Percentiles rank a stretch among this genome's conserved stretches.
Evolutionary conservation across 306 rosid genomes (phyloP).

Genomic region (Neltuma alba): DNA sequence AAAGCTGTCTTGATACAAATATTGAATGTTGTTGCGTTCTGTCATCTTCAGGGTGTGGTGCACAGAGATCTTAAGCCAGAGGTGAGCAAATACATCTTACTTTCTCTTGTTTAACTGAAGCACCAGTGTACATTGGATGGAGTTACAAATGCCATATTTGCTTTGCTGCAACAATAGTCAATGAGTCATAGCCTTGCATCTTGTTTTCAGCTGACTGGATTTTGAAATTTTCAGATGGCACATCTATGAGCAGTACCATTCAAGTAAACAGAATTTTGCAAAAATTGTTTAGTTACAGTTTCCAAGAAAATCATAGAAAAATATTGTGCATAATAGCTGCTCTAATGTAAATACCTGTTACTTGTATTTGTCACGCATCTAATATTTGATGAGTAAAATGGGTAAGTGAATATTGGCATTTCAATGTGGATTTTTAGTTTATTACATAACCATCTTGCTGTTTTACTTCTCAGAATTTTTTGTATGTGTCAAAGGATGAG

Average conservation of each 20-base stretch:
- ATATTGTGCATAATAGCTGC: neutral
- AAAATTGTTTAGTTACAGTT: neutral
- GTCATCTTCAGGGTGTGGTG: conserved; percentile 84
- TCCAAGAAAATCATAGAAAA: neutral
- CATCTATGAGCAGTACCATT: neutral
- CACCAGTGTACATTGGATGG: neutral
- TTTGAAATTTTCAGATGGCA: neutral
- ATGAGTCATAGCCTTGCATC: neutral
- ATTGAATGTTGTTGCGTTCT: conserved; percentile 67
- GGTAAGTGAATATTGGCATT: neutral
- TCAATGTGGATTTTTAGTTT: neutral
- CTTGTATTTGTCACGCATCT: neutral
- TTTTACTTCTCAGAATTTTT: conserved; percentile 55
- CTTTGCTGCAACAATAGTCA: neutral
- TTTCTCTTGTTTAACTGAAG: neutral
- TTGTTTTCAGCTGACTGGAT: neutral
- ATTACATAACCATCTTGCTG: neutral
- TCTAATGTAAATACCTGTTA: neutral
- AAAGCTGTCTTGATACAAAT: conserved; percentile 69
- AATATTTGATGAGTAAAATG: neutral
- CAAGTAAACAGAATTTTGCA: neutral
- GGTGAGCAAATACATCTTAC: conserved; percentile 42
- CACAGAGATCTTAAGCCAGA: conserved; percentile 86
- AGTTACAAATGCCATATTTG: neutral
- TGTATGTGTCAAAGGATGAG: conserved; percentile 66